Conservation (phyloP, 164 flowering plant genomes). For the Stephania japonica region DNA sequence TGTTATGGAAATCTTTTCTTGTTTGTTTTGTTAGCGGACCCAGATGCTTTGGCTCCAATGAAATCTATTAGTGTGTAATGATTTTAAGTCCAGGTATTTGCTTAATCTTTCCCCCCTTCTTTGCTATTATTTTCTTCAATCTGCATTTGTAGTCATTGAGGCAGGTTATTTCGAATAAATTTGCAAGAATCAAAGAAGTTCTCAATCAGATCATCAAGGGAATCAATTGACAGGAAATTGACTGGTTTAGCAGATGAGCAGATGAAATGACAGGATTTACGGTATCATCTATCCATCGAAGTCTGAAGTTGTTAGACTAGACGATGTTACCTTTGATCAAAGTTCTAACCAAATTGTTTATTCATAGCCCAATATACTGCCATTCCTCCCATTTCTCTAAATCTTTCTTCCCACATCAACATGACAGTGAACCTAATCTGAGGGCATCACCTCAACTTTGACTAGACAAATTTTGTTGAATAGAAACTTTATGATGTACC, state of each 20-base stretch:
- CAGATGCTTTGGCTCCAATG: conserved; percentile 40
- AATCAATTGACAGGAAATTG: conserved; percentile 19
- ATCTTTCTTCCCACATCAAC: background rate
- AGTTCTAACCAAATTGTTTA: background rate
- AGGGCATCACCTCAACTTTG: background rate
- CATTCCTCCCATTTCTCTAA: background rate
- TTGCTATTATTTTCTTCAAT: background rate
- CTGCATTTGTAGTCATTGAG: background rate
- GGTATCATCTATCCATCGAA: conserved; percentile 11
- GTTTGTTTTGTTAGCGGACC: conserved; percentile 29
- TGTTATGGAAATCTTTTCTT: background rate
- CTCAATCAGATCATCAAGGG: conserved; percentile 27
- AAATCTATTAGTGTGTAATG: conserved; percentile 49
- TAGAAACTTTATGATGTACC: background rate
- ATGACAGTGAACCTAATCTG: background rate
- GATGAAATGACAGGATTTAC: conserved; percentile 17
- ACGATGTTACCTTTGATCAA: background rate
- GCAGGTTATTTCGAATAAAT: conserved; percentile 12
- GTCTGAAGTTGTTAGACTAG: background rate
- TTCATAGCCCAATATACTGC: background rate
- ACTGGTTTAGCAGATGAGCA: conserved; percentile 15
- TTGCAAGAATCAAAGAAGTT: conserved; percentile 35
- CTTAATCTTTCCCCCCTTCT: background rate
- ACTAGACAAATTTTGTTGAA: background rate
- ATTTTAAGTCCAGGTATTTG: conserved; percentile 68